Percentiles rank a stretch among this genome's conserved stretches.
Evolutionary conservation across 257 asterid genomes (phyloP).

Genomic region (Solanum raphanifolium): DNA sequence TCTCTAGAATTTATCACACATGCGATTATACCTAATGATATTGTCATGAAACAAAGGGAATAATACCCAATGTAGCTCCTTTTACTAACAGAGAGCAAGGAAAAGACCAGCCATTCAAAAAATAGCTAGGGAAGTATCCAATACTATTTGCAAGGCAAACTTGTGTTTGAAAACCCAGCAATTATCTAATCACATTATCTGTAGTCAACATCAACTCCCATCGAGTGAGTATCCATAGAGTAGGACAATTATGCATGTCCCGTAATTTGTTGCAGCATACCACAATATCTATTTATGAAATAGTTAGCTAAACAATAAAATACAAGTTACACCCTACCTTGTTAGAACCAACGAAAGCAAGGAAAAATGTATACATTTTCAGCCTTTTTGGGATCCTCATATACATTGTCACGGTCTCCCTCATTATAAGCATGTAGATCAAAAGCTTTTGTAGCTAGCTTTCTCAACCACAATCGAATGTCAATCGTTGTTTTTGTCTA

Average conservation of each 20-base stretch:
- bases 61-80: no score
- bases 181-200: background rate
- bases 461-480: background rate
- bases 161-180: background rate
- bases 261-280: background rate
- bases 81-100: slow-evolving; percentile 16
- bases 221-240: background rate
- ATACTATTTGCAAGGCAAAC: background rate
- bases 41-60: no score
- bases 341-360: background rate
- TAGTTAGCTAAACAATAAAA: background rate
- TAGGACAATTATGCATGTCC: background rate
- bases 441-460: background rate
- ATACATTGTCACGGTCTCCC: background rate
- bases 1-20: no score
- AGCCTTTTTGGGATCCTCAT: background rate
- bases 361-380: background rate
- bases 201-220: background rate
- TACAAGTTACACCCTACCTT: background rate
- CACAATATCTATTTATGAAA: background rate
- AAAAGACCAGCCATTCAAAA: slow-evolving; percentile 41
- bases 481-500: no score
- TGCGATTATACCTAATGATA: no score
- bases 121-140: background rate
- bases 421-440: background rate